Conservation (phyloP, 2,329 filamentous ascomycete species). For the Ceratocystis cubensis region DNA sequence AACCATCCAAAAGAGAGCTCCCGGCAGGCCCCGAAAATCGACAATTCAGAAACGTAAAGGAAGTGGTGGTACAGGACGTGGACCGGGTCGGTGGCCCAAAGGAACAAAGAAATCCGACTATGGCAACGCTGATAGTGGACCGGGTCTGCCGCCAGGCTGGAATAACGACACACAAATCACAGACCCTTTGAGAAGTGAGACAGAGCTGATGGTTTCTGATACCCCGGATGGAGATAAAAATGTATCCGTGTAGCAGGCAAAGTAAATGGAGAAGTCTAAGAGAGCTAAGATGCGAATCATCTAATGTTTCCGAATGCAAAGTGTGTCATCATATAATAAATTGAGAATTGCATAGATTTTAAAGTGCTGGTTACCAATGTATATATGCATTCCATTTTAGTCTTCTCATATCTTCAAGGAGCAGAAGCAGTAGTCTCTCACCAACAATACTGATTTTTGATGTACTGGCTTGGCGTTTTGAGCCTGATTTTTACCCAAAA, state of each 20-base stretch:
- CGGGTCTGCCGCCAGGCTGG: conserved; percentile 50
- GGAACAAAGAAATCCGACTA: conserved; percentile 57
- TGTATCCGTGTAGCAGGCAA: conserved; percentile 7
- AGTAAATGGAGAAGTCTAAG: not conserved
- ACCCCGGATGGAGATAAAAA: not conserved
- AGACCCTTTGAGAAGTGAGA: not conserved
- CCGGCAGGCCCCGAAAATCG: conserved; percentile 23
- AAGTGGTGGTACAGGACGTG: conserved; percentile 48
- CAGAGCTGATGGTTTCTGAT: conserved; percentile 1
- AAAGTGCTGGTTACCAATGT: no score
- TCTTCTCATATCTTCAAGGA: no score
- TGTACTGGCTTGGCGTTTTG: no score
- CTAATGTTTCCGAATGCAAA: not conserved
- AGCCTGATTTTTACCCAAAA: no score
- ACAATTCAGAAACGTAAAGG: conserved; percentile 18
- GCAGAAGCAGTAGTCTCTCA: no score
- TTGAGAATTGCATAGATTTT: not conserved
- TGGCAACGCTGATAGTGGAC: conserved; percentile 52
- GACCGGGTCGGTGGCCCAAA: conserved; percentile 54
- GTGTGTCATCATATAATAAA: not conserved
- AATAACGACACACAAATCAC: not conserved
- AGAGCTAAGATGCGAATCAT: not conserved
- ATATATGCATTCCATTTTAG: no score
- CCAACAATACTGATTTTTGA: no score
- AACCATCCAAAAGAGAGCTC: conserved; percentile 26